Evolutionary conservation across 306 rosid genomes (phyloP).

Genomic region (Lagenaria siceraria): DNA sequence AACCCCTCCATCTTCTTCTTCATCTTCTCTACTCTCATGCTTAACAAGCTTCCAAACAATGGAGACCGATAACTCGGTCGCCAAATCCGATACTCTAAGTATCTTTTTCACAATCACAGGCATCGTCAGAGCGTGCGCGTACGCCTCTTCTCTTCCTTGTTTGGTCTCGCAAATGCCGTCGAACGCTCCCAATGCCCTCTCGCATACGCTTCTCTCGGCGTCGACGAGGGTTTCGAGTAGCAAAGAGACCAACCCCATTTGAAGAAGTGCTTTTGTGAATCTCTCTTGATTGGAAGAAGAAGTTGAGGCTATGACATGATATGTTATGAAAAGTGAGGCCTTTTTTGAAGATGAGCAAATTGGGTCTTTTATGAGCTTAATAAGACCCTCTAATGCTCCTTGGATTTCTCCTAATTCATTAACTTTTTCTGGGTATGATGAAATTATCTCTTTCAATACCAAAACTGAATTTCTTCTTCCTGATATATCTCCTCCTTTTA

Average conservation of each 20-base stretch:
- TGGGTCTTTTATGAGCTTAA: slow-evolving; percentile 30
- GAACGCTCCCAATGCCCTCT: slow-evolving; percentile 26
- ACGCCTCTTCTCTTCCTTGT: slow-evolving; percentile 19
- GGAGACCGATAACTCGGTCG: slow-evolving; percentile 25
- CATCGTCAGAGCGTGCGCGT: slow-evolving; percentile 17
- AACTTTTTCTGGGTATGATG: slow-evolving; percentile 2
- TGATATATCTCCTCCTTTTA: slow-evolving; percentile 27
- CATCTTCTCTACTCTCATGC: background rate
- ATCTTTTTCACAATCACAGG: slow-evolving; percentile 34
- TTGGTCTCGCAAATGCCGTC: slow-evolving; percentile 18
- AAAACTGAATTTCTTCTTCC: slow-evolving; percentile 17
- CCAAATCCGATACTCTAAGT: slow-evolving; percentile 21
- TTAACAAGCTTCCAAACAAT: slow-evolving; percentile 32
- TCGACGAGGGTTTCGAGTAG: slow-evolving; percentile 19
- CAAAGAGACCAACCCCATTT: slow-evolving; percentile 20
- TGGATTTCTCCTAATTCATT: slow-evolving; percentile 9
- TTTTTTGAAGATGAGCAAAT: slow-evolving; percentile 27
- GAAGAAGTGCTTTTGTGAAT: slow-evolving; percentile 4
- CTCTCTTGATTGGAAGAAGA: background rate
- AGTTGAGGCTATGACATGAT: slow-evolving; percentile 12
- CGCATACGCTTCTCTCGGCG: slow-evolving; percentile 24
- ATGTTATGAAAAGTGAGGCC: slow-evolving; percentile 21
- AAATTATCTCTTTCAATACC: slow-evolving; percentile 21
- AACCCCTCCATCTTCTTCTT: background rate
- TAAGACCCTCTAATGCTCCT: slow-evolving; percentile 22